Conservation (phyloP, 768 basidiomycete species). For the Suillus bovinus region DNA sequence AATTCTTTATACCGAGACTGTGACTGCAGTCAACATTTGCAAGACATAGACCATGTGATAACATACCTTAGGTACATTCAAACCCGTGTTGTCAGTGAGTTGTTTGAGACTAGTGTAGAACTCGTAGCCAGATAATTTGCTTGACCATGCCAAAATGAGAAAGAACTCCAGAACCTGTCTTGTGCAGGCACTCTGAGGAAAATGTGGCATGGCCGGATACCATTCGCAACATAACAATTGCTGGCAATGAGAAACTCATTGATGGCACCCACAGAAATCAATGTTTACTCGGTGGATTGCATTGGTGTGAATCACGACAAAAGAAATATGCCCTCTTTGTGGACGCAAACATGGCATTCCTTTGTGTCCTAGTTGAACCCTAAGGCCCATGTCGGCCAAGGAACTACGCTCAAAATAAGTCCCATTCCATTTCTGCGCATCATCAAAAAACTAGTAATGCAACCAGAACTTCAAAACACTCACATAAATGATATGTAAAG, state of each 20-base stretch:
- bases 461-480: neutral
- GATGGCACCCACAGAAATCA: conserved; percentile 34
- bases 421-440: conserved; percentile 22
- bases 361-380: conserved; percentile 22
- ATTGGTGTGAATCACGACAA: conserved; percentile 31
- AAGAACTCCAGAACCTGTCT: conserved; percentile 5
- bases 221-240: conserved; percentile 30
- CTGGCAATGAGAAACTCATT: conserved; percentile 12
- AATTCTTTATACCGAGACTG: conserved; percentile 1
- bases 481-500: conserved; percentile 19
- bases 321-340: conserved; percentile 18
- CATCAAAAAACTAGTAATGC: neutral
- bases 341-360: conserved; percentile 2
- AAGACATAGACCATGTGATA: neutral
- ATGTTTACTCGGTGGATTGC: conserved; percentile 34
- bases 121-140: conserved; percentile 20
- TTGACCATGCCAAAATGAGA: conserved; percentile 18
- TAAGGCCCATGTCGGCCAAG: conserved; percentile 18
- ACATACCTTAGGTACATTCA: conserved; percentile 4
- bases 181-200: too few relatives aligned
- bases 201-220: too few relatives aligned
- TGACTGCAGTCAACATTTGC: neutral
- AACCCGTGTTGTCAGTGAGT: conserved; percentile 20
- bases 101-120: conserved; percentile 18
- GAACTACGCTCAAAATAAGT: conserved; percentile 11